Evolutionary conservation across 208 protist species (phyloP).

Genomic region (Jaenimonas drosophilae): DNA sequence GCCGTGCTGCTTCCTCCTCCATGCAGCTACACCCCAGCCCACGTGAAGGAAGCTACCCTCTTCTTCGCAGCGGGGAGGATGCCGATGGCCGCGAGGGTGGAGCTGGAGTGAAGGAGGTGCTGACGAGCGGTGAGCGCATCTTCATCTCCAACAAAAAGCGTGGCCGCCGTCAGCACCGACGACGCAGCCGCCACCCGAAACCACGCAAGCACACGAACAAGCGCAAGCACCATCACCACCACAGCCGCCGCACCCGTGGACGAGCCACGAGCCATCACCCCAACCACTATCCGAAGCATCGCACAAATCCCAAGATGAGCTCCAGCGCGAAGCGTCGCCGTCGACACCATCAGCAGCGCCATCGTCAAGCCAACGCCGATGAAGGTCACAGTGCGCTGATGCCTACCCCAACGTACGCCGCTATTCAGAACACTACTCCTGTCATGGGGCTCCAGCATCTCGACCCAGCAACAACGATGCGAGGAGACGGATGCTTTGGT

Average conservation of each 20-base stretch:
- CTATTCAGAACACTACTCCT: constrained; percentile 38
- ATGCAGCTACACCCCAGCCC: too few relatives aligned
- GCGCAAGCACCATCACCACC: constrained; percentile 8
- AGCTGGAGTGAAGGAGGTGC: background rate
- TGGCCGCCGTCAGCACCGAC: background rate
- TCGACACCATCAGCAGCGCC: constrained; percentile 16
- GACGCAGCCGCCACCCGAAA: background rate
- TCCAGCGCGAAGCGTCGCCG: constrained; percentile 30
- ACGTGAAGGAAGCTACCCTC: too few relatives aligned
- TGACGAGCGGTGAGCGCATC: background rate
- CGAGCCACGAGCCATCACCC: too few relatives aligned
- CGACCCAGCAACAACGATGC: constrained; percentile 10
- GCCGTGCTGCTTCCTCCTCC: background rate
- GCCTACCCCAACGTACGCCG: constrained; percentile 58
- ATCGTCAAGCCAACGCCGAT: background rate
- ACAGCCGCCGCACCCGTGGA: constrained; percentile 10
- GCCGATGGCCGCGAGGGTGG: too few relatives aligned
- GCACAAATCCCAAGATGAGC: constrained; percentile 13
- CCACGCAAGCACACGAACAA: constrained; percentile 3
- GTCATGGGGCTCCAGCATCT: constrained; percentile 18
- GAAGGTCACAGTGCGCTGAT: background rate
- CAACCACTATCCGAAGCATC: background rate
- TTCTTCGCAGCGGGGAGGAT: too few relatives aligned
- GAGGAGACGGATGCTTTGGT: too few relatives aligned
- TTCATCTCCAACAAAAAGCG: background rate